Base-by-base conservation (phyloP, 345 rosid genomes). In the Bretschneidera sinensis region DNA sequence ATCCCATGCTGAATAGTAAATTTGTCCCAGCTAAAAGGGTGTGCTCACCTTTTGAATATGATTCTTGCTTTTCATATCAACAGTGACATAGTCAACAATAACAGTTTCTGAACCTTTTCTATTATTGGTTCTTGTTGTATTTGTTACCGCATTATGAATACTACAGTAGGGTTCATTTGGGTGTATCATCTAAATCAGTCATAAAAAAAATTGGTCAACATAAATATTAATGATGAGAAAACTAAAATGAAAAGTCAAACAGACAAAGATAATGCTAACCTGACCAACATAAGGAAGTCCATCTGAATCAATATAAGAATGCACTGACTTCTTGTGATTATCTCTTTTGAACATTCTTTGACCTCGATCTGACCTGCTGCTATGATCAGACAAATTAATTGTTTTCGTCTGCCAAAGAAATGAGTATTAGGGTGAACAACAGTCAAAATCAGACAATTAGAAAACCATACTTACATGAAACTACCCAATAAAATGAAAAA, bases 231-330 rank as follows among this genome's bases (percentile, higher is more conserved):
- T 21, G 16, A n/a, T 21, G 63, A 18, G 51, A 17, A 47, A 60
- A 53, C 23, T 24, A 47, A 16, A 28, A 61, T 18, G 17, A 23
- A 17, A 48, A 57, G 53, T 31, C 15, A 24, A 59, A 65, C 14
- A 24, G 48, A 55, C 33, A 14, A 24, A 21, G 43, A 55, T 23
- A 50, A 47, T 43, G 31, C 79, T 55, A 59, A 87, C 99, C 96
- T 94, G 96, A 64, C 97, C 96, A 74, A 90, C 84, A 77, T 80
- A 82, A 25, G 97, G 97, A 78, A 90, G 92, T 52, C 99, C 99
- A 75, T 88, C 99, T 14, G 85, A 74, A 79, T 89, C 98, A 65
- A 92, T 79, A 66, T 48, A 24, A 66, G 87, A 64, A 71, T 78
- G 82, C 49, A 31, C 54, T 24, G 87, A 71, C 68, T 57, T 84